Base-by-base conservation (phyloP, 2,329 filamentous ascomycete genomes). In the Ceratocystis eucalypticola region DNA sequence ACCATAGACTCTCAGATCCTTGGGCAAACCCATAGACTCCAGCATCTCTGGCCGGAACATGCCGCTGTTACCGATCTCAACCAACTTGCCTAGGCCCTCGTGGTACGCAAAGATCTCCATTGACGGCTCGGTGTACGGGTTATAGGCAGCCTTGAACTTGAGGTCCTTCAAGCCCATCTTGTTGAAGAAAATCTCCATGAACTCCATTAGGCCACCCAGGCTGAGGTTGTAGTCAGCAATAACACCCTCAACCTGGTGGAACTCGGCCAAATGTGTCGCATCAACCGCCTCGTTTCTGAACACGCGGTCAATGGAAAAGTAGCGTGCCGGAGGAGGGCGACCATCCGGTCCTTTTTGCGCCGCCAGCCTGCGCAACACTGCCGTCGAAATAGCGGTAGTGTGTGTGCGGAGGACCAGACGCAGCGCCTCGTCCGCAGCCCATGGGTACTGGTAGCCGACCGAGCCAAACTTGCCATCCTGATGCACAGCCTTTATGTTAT, bases 1-100 rank as follows among this genome's bases (percentile, higher is more conserved):
- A 44, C 94, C 94, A 74, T 96, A 97, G 8, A 96, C 92, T 69
- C 89, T 82, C 85, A 97, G 85, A 73, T 96, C 89, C 77, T 87
- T 91, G 28, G 92, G 92, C 73, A 97, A 77, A 44, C 93, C 93
- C 92, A 96, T 96, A 4, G 91, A 81, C 77, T 96, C 88, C 73
- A 96, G 77, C 93, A 97, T 96, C 78, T 99, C 94, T 1, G 94
- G 92, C 70, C 94, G 83, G 85, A 99, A 99, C 92, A 99, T 97
- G 70, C 94, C 94, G 72, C 88, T 93, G 79, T 99, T 97, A 68
- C 94, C 94, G 74, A 97, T 97, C 79, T 97, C 94, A 30, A 97
- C 90, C 79, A 95, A 88, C 80, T 96, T 96, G 72, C 84, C 84
- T 62, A 96, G 79, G 2, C 91, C 93, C 72, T 88, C 84, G 80